Percentiles rank a stretch among this genome's conserved stretches.
Evolutionary conservation across 352 stramenopile species (phyloP).

Genomic region (Proteromonas lacertae): DNA sequence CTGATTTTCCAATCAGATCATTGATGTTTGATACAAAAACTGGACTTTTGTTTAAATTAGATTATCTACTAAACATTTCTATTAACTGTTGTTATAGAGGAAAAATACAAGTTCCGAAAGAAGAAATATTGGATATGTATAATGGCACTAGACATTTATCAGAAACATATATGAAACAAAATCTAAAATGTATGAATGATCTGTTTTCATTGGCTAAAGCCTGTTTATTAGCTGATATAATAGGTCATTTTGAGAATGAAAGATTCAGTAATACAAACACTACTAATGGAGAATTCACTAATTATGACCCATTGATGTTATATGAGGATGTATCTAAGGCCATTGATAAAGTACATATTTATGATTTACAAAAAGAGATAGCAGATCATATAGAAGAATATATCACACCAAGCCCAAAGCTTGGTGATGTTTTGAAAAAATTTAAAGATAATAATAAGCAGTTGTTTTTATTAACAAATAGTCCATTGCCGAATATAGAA

Average conservation of each 20-base stretch:
- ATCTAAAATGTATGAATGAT: slow-evolving; percentile 23
- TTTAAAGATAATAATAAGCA: slow-evolving; percentile 29
- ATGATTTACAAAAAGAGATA: slow-evolving; percentile 34
- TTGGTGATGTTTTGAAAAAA: slow-evolving; percentile 23
- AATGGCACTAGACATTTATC: slow-evolving; percentile 26
- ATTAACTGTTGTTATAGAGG: slow-evolving; percentile 20
- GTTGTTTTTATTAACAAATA: slow-evolving; percentile 35
- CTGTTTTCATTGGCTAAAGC: slow-evolving; percentile 40
- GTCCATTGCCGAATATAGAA: slow-evolving; percentile 28
- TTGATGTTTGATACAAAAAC: slow-evolving; percentile 37
- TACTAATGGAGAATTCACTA: slow-evolving; percentile 18
- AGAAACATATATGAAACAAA: slow-evolving; percentile 21
- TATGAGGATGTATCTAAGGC: slow-evolving; percentile 27
- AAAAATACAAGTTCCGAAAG: slow-evolving; percentile 22
- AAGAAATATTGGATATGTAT: slow-evolving; percentile 34
- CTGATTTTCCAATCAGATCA: slow-evolving; percentile 29
- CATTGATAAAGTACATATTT: slow-evolving; percentile 31
- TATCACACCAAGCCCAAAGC: slow-evolving; percentile 23
- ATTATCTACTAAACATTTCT: slow-evolving; percentile 25
- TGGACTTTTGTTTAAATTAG: slow-evolving; percentile 38
- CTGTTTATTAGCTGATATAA: slow-evolving; percentile 38
- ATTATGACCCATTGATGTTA: slow-evolving; percentile 21
- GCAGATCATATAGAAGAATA: slow-evolving; percentile 22
- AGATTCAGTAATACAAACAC: neutral
- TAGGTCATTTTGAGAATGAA: slow-evolving; percentile 26